phyloP scores from a whole-genome alignment of 75 land plant genomes.

The Gnetum montanum region DNA sequence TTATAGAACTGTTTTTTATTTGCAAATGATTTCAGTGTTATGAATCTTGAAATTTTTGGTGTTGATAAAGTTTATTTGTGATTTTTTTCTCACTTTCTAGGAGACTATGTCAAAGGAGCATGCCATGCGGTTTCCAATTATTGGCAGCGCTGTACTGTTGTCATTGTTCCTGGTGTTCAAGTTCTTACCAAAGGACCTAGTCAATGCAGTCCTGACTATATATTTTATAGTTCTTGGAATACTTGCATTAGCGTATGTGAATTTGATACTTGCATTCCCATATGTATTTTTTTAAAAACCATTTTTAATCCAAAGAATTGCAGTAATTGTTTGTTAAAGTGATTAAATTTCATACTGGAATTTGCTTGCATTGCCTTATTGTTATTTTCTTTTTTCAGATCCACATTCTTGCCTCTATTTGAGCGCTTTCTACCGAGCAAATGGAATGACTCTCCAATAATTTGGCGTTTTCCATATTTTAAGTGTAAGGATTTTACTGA shows the following conservation, averaged over 20 bases:
- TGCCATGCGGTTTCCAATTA: constrained; percentile 96
- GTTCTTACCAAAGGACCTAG: constrained; percentile 94
- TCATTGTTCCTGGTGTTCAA: constrained; percentile 93
- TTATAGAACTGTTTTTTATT: background rate
- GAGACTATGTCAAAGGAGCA: constrained; percentile 98
- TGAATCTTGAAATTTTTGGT: background rate
- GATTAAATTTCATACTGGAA: background rate
- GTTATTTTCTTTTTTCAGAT: constrained; percentile 33
- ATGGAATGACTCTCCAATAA: constrained; percentile 60
- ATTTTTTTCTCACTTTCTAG: constrained; percentile 44
- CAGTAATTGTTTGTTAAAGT: background rate
- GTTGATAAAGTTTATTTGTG: background rate
- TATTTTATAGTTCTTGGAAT: constrained; percentile 96
- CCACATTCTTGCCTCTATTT: constrained; percentile 77
- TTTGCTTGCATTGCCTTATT: too few relatives aligned
- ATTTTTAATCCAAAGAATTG: background rate
- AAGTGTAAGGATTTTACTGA: constrained; percentile 27
- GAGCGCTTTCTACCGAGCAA: constrained; percentile 57
- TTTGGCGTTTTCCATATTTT: constrained; percentile 63
- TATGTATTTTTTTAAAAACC: too few relatives aligned
- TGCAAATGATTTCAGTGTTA: background rate
- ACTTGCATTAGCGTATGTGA: constrained; percentile 83
- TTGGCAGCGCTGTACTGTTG: constrained; percentile 92
- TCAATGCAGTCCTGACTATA: constrained; percentile 81
- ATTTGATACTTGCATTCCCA: background rate